Base-by-base conservation (phyloP, 306 rosid species). In the Prunus fruticosa region DNA sequence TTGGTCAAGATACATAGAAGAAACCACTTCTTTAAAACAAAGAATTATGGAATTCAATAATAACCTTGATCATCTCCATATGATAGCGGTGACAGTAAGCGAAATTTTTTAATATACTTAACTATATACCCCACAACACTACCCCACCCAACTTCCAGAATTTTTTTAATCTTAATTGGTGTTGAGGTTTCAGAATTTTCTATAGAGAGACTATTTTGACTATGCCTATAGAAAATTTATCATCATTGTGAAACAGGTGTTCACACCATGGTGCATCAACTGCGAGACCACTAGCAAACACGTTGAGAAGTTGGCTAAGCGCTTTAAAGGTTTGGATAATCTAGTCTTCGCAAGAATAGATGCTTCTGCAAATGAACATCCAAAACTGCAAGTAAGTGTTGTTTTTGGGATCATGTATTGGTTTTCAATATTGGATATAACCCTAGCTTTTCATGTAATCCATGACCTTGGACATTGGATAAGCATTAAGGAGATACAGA, bases 241-340 rank as follows among this genome's bases (percentile, higher is more conserved):
- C 64, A 3, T 2, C 66, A 65, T 75, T 77, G 28, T 74, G 82
- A 79, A 86, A 84, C 83, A 95, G 99, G 97, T 95, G 56, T 84
- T 78, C 64, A 82, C 99, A 16, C 97, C 99, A 41, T 92, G 99
- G 99, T 95, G 99, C 82, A 78, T 86, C 77, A 87, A 75, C 72
- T 95, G 99, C 63, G 97, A 95, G 82, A 78, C 89, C 72, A 92
- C 83, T 25, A 89, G 79, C 84, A 92, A 92, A 83, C 95, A 91
- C 5, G 92, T 95, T 9, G 91, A 92, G 82, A 95, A 88, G 83
- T 83, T 95, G 87, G 93, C 97, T 15, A 91, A 92, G 86, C 98
- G 92, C 85, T 91, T 91, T 95, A 92, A 88, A 83, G 89, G 87
- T 82, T 80, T 80, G 60, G 89, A 84, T 27, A 82, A 78, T 84